A percentile compares a stretch with the other conserved stretches of the same genome.
phyloP scores from a whole-genome alignment of 768 basidiomycete species.

The Boletus bicolor region DNA sequence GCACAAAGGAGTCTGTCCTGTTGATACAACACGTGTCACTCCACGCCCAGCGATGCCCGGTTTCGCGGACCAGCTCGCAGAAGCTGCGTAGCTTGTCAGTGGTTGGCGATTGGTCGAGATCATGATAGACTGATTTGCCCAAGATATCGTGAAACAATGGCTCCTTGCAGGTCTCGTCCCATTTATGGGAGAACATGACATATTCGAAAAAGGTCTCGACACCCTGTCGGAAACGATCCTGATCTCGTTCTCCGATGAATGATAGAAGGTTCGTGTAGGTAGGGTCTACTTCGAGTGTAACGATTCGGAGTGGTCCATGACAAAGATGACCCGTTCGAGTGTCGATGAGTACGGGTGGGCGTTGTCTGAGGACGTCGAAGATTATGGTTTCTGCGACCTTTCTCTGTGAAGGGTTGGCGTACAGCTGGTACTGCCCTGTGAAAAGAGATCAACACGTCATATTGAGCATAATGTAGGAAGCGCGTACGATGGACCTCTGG shows the following conservation, averaged over 20 bases:
- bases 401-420: not conserved
- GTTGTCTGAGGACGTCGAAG: not conserved
- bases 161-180: slow-evolving; percentile 1
- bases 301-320: not conserved
- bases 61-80: not conserved
- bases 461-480: not conserved
- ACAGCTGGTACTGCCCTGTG: not conserved
- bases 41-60: slow-evolving; percentile 1
- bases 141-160: not conserved
- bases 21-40: slow-evolving; percentile 6
- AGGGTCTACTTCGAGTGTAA: slow-evolving; percentile 6
- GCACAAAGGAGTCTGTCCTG: not conserved
- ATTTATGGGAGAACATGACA: slow-evolving; percentile 11
- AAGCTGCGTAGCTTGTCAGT: slow-evolving; percentile 1
- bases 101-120: slow-evolving; percentile 1
- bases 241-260: not conserved
- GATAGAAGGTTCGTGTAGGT: not conserved
- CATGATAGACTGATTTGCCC: not conserved
- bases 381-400: not conserved
- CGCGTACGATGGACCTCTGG: slow-evolving; percentile 3
- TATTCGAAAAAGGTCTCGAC: slow-evolving; percentile 9
- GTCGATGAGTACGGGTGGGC: slow-evolving; percentile 4
- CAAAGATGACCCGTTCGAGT: slow-evolving; percentile 4
- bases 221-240: not conserved
- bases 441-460: not conserved